These are phyloP conservation scores for Lippia alba DNA, from an alignment of 305 asterid species.

Conservation along the genomic window DNA sequence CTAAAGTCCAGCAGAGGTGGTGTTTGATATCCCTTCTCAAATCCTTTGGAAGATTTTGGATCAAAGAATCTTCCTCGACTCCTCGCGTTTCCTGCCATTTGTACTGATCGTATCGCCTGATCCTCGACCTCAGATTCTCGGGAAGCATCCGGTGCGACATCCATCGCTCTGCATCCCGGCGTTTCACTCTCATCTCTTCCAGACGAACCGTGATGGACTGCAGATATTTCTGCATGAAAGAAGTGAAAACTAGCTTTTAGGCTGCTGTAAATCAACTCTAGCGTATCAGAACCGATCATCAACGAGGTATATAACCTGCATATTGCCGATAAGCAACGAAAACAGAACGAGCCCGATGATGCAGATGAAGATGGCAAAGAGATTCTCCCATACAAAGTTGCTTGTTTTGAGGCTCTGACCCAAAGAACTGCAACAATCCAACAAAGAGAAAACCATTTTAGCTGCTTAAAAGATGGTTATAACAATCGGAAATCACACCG, in stretches of 20 bases:
- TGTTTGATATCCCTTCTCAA: slow-evolving; percentile 71
- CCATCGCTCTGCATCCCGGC: slow-evolving; percentile 82
- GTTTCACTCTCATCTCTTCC: slow-evolving; percentile 83
- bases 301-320: slow-evolving; percentile 53
- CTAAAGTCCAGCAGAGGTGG: slow-evolving; percentile 70
- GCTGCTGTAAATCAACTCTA: background rate
- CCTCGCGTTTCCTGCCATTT: slow-evolving; percentile 81
- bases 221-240: slow-evolving; percentile 55
- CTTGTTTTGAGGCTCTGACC: slow-evolving; percentile 75
- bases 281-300: background rate
- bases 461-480: background rate
- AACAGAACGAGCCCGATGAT: slow-evolving; percentile 63
- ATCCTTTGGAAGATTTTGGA: slow-evolving; percentile 69
- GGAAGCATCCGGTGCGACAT: slow-evolving; percentile 87
- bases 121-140: slow-evolving; percentile 53
- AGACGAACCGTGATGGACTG: slow-evolving; percentile 61
- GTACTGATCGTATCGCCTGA: slow-evolving; percentile 67
- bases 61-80: slow-evolving; percentile 65
- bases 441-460: background rate
- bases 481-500: background rate
- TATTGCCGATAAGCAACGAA: slow-evolving; percentile 70
- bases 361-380: slow-evolving; percentile 55
- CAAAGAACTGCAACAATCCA: slow-evolving; percentile 62
- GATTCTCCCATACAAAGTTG: slow-evolving; percentile 51
- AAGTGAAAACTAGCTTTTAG: slow-evolving; percentile 3